A percentile compares a stretch with the other conserved stretches of the same genome.
Conservation (phyloP, 1,139 yeast species). For the Suhomyces coccinellae region DNA sequence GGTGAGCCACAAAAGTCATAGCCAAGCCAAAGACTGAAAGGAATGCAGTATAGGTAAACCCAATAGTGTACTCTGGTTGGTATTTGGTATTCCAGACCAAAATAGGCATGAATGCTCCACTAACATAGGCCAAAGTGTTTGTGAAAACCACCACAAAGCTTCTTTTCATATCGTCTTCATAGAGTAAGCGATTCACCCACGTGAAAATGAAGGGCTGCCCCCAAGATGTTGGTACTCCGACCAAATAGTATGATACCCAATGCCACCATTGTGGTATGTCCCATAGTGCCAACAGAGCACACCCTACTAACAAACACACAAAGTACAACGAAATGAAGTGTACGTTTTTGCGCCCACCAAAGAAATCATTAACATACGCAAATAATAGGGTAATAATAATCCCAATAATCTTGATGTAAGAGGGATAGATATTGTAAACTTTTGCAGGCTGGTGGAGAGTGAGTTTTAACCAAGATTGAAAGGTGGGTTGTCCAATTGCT, state of each 20-base stretch:
- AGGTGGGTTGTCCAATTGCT: slow-evolving; percentile 48
- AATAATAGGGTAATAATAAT: slow-evolving; percentile 15
- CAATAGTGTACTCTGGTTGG: slow-evolving; percentile 48
- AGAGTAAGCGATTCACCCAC: slow-evolving; percentile 53
- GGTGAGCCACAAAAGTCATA: slow-evolving; percentile 25
- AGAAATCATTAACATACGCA: slow-evolving; percentile 17
- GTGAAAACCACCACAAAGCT: slow-evolving; percentile 51
- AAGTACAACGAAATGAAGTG: slow-evolving; percentile 15
- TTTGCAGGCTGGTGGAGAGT: slow-evolving; percentile 38
- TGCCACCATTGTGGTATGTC: slow-evolving; percentile 19
- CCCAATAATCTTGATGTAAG: slow-evolving; percentile 25
- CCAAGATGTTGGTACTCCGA: slow-evolving; percentile 23
- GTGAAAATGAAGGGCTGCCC: slow-evolving; percentile 51
- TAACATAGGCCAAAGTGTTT: slow-evolving; percentile 53
- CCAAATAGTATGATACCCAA: slow-evolving; percentile 17
- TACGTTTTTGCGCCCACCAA: slow-evolving; percentile 18
- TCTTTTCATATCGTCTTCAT: slow-evolving; percentile 50
- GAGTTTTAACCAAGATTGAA: slow-evolving; percentile 53
- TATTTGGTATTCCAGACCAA: slow-evolving; percentile 40
- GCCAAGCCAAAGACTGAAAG: slow-evolving; percentile 43
- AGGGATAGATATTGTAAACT: slow-evolving; percentile 50
- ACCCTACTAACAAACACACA: slow-evolving; percentile 15
- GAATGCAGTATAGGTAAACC: slow-evolving; percentile 52
- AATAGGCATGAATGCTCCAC: slow-evolving; percentile 47
- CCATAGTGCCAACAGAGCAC: slow-evolving; percentile 17